These are phyloP conservation scores for Ogataea philodendri DNA, from an alignment of 805 yeast species.

Conservation along the genomic window DNA sequence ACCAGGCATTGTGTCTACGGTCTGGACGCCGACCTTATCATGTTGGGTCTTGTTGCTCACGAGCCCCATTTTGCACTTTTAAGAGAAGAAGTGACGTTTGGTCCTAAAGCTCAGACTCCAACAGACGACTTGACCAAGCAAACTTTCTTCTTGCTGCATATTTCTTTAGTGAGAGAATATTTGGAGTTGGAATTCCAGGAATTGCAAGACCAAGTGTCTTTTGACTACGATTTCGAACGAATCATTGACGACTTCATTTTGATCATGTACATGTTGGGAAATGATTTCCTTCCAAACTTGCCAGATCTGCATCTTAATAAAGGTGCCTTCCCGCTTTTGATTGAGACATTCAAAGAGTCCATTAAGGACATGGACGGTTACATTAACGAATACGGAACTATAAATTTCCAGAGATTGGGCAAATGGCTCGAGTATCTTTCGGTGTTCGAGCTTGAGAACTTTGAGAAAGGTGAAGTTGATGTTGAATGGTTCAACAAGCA, in stretches of 20 bases:
- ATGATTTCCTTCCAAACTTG: constrained; percentile 94
- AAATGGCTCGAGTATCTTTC: constrained; percentile 75
- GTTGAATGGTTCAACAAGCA: constrained; percentile 89
- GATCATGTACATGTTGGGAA: constrained; percentile 92
- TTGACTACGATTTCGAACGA: constrained; percentile 81
- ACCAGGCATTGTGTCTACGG: constrained; percentile 94
- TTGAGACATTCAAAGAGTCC: constrained; percentile 83
- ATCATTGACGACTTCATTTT: constrained; percentile 89
- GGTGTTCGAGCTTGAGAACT: constrained; percentile 78
- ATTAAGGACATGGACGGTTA: constrained; percentile 77
- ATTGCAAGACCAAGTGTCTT: constrained; percentile 58
- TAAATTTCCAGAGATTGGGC: constrained; percentile 69
- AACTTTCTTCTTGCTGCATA: constrained; percentile 77
- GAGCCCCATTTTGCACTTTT: constrained; percentile 94
- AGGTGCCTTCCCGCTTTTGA: constrained; percentile 92
- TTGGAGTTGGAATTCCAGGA: constrained; percentile 80
- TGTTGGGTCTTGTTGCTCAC: constrained; percentile 87
- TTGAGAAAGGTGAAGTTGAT: constrained; percentile 81
- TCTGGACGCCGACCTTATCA: constrained; percentile 91
- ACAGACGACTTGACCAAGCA: constrained; percentile 64
- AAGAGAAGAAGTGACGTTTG: constrained; percentile 94
- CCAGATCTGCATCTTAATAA: constrained; percentile 92
- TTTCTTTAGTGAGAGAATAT: constrained; percentile 87
- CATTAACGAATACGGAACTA: constrained; percentile 76
- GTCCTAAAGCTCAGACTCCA: constrained; percentile 38